Evolutionary conservation across 257 asterid species (phyloP).

Genomic region (Petunia axillaris): DNA sequence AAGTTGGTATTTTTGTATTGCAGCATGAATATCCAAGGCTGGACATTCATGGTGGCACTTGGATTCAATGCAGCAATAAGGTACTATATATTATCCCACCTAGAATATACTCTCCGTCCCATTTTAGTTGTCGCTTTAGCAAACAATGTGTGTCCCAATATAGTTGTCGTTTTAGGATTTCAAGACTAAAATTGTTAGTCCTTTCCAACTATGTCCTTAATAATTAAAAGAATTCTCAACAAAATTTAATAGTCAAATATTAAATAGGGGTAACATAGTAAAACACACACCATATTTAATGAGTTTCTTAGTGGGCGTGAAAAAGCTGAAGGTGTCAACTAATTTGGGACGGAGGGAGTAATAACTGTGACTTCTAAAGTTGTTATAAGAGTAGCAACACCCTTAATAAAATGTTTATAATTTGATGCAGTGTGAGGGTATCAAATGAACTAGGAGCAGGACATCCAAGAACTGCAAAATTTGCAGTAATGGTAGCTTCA

Average conservation of each 20-base stretch:
- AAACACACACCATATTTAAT: no score
- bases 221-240: no score
- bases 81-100: conserved; percentile 26
- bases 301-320: no score
- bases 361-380: neutral
- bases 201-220: no score
- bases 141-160: no score
- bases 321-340: no score
- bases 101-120: neutral
- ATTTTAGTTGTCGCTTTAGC: no score
- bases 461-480: conserved; percentile 46
- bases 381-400: neutral
- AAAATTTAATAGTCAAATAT: no score
- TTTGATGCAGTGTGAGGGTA: conserved; percentile 52
- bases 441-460: conserved; percentile 55
- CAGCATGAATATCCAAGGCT: conserved; percentile 49
- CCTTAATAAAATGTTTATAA: neutral
- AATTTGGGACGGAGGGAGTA: no score
- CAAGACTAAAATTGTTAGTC: no score
- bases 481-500: conserved; percentile 47
- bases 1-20: conserved; percentile 9
- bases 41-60: conserved; percentile 47
- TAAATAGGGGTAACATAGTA: no score
- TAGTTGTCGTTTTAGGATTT: no score
- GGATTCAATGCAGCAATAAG: conserved; percentile 59